Evolutionary conservation across 257 asterid species (phyloP), one percentile per base, ranked within the genome.

Genomic region (Salvia hispanica): DNA sequence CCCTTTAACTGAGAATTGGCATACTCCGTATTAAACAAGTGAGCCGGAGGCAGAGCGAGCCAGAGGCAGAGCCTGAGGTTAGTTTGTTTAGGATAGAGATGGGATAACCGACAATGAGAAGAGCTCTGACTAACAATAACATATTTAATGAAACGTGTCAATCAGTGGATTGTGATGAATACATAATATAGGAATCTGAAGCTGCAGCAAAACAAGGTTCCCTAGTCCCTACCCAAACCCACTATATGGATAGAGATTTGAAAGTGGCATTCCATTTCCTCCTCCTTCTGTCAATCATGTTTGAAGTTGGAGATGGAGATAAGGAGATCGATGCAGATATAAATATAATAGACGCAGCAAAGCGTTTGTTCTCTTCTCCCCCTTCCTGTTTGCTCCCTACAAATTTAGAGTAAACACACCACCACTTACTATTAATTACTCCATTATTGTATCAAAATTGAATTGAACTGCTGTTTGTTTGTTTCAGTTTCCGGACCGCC

Each of bases 331-430:
- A n/a, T n/a, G n/a, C n/a, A n/a, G 57, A 28, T n/a, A 21, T 8
- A 44, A 62, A 73, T 28, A 54, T 74, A 10, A 73, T 72, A 51
- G 79, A 74, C 56, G 69, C 70, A 12, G 79, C 64, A 36, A 79
- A 74, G 72, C 42, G 45, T 10, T 28, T 79, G 52, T 72, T 62
- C 63, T 77, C 80, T 12, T 42, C 64, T 10, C 67, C 78, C 55
- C 65, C 71, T 74, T 55, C 80, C 40, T 28, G 61, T 55, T 55
- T 55, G 25, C 62, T 62, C 56, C 42, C 74, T 58, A 83, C 86
- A 3, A 77, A 46, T 70, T 57, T 79, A 9, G 81, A 81, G 76
- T 72, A 72, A 71, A 65, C 39, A 21, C 25, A 21, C 25, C 25
- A 21, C 25, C 25, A 21, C 25, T 21, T 21, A 0, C 25, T 21